phyloP scores from a whole-genome alignment of 805 yeast genomes.

The Saccharomycopsis oosterbeekiorum region DNA sequence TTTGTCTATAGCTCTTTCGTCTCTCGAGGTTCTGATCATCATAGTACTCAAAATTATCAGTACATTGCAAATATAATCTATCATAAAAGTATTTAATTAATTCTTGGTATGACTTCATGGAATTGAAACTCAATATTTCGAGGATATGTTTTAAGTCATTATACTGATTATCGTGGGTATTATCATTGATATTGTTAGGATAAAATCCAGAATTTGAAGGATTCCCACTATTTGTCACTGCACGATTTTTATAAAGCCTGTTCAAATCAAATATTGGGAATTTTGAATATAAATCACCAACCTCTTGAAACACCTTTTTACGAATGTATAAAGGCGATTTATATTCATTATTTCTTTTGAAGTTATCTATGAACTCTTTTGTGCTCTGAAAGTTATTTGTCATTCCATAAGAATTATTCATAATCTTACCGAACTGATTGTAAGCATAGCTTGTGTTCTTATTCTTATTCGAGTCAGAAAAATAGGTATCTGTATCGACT shows the following conservation, averaged over 20 bases:
- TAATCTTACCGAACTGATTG: background rate
- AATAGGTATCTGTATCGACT: background rate
- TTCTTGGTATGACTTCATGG: constrained; percentile 18
- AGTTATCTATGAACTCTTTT: constrained; percentile 6
- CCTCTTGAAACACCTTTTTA: constrained; percentile 16
- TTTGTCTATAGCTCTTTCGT: constrained; percentile 1
- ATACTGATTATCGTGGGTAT: background rate
- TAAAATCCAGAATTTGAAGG: background rate
- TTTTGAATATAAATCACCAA: constrained; percentile 15
- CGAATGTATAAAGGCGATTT: constrained; percentile 15
- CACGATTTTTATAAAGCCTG: background rate
- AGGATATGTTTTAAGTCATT: constrained; percentile 10
- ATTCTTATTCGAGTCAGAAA: background rate
- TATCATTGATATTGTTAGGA: background rate
- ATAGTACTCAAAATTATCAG: background rate
- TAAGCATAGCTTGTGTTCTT: background rate
- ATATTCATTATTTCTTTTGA: constrained; percentile 9
- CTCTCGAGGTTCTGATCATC: background rate
- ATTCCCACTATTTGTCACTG: background rate
- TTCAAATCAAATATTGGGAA: constrained; percentile 17
- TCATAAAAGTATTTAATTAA: constrained; percentile 18
- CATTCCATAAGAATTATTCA: background rate
- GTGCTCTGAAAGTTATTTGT: background rate
- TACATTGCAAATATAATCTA: constrained; percentile 12
- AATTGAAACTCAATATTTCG: constrained; percentile 13